Conservation (phyloP, 192 early-diverging fungal species). For the Diversispora epigaea region DNA sequence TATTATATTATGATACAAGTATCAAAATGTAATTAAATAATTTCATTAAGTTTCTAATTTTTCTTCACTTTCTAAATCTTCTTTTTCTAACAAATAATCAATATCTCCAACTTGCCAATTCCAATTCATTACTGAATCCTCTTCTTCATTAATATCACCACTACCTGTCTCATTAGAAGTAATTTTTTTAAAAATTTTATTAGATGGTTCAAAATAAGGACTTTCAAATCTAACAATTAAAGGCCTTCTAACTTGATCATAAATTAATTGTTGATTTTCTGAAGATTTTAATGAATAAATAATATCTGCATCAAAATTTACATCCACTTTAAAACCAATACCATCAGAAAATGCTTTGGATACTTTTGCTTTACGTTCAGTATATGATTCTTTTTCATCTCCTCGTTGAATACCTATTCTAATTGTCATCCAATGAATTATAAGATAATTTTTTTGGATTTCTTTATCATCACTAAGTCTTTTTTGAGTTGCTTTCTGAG, state of each 20-base stretch:
- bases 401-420: slow-evolving; percentile 30
- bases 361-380: slow-evolving; percentile 31
- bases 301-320: slow-evolving; percentile 48
- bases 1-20: too few relatives aligned
- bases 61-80: slow-evolving; percentile 31
- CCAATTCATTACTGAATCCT: slow-evolving; percentile 34
- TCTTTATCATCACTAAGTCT: too few relatives aligned
- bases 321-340: slow-evolving; percentile 42
- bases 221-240: slow-evolving; percentile 42
- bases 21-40: too few relatives aligned
- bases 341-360: slow-evolving; percentile 37
- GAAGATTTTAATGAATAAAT: slow-evolving; percentile 24
- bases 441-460: slow-evolving; percentile 18
- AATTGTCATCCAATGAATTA: slow-evolving; percentile 45
- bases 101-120: slow-evolving; percentile 44
- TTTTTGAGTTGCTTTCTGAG: slow-evolving; percentile 23
- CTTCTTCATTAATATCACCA: background rate
- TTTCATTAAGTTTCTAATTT: background rate
- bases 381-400: slow-evolving; percentile 12
- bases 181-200: background rate
- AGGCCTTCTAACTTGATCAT: slow-evolving; percentile 39
- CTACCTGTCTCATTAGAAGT: background rate
- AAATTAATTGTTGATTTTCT: slow-evolving; percentile 22
- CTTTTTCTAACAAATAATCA: slow-evolving; percentile 45
- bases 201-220: slow-evolving; percentile 43